Conservation (phyloP, 139 green algal species). For the Volvox africanus region DNA sequence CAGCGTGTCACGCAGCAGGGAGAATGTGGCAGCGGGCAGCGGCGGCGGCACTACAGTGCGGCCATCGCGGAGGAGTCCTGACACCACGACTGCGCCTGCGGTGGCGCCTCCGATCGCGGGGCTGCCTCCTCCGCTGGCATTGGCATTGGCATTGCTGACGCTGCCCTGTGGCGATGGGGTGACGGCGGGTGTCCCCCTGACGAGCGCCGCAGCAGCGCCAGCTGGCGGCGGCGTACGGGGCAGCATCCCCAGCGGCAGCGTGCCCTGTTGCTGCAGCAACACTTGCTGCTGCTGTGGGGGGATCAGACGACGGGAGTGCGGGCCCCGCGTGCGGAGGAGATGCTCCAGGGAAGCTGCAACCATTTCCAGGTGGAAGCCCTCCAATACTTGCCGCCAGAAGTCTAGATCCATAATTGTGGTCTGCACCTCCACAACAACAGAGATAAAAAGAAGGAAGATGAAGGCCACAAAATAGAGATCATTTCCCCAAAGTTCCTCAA, state of each 20-base stretch:
- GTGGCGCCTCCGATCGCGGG: neutral
- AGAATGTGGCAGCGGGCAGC: neutral
- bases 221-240: neutral
- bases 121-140: neutral
- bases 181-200: neutral
- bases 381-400: constrained; percentile 31
- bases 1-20: neutral
- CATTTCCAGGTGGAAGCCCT: constrained; percentile 10
- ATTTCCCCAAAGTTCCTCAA: too few relatives aligned
- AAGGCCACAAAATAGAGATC: too few relatives aligned
- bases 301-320: neutral
- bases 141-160: neutral
- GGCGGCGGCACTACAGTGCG: neutral
- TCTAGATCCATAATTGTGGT: constrained; percentile 11
- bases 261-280: neutral
- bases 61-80: neutral
- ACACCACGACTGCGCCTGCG: neutral
- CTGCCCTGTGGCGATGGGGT: neutral
- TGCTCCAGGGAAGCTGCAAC: constrained; percentile 21
- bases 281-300: neutral
- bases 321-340: neutral
- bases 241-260: neutral
- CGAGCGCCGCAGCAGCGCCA: neutral
- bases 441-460: too few relatives aligned
- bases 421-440: neutral